These are phyloP conservation scores for Diaporthe velutina DNA, from an alignment of 2,329 filamentous ascomycete genomes.

Conservation along the genomic window DNA sequence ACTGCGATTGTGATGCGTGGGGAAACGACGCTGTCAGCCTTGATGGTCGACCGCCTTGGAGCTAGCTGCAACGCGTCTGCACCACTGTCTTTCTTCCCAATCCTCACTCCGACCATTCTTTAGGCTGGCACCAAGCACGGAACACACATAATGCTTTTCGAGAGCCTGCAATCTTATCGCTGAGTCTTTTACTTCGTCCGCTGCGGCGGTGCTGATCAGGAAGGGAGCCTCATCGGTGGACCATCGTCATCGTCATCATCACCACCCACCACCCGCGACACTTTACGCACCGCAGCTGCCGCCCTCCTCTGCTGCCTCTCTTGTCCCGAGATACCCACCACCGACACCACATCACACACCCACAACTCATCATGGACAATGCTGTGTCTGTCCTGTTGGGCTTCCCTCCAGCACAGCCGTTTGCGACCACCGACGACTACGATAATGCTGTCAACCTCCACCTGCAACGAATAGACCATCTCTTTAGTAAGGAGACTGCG, in stretches of 20 bases:
- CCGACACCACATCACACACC: background rate
- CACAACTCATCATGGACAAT: constrained; percentile 51
- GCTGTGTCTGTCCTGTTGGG: constrained; percentile 54
- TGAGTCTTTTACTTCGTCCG: constrained; percentile 1
- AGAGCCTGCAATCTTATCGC: background rate
- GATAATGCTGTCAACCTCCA: constrained; percentile 56
- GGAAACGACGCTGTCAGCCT: background rate
- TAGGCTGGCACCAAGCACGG: background rate
- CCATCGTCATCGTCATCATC: background rate
- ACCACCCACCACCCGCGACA: background rate
- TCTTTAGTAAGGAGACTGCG: constrained; percentile 51
- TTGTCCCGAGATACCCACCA: background rate
- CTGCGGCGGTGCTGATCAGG: constrained; percentile 27
- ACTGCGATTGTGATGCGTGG: constrained; percentile 3
- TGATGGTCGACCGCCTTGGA: background rate
- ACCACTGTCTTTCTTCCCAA: background rate
- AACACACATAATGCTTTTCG: background rate
- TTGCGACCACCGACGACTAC: constrained; percentile 52
- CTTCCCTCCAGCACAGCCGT: constrained; percentile 53
- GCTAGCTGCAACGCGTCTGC: background rate
- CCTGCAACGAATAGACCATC: constrained; percentile 51
- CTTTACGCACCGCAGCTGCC: background rate
- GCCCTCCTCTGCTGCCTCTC: background rate
- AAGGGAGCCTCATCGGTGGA: background rate
- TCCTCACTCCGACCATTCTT: background rate